Conservation (phyloP, 805 yeast genomes). For the Hanseniaspora occidentalis region DNA sequence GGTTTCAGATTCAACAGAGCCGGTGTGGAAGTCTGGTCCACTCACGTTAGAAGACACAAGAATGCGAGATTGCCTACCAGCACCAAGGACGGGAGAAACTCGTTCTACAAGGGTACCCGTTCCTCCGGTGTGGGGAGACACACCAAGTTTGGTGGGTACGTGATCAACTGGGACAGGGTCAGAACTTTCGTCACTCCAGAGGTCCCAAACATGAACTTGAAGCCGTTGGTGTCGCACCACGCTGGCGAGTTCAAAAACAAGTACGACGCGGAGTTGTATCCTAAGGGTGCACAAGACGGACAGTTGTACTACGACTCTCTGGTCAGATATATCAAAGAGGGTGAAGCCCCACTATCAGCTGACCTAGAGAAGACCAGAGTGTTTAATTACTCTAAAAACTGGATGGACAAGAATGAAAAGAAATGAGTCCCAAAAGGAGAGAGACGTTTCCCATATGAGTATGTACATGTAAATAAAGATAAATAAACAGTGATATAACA, state of each 20-base stretch:
- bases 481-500: background rate
- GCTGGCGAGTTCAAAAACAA: slow-evolving; percentile 56
- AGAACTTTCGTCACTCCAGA: slow-evolving; percentile 81
- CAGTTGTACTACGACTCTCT: slow-evolving; percentile 59
- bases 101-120: slow-evolving; percentile 91
- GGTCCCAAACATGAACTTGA: slow-evolving; percentile 33
- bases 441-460: background rate
- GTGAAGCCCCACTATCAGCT: slow-evolving; percentile 35
- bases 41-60: slow-evolving; percentile 4
- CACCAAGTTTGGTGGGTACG: slow-evolving; percentile 62
- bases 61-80: slow-evolving; percentile 33
- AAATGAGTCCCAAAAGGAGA: slow-evolving; percentile 1
- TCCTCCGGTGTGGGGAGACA: slow-evolving; percentile 85
- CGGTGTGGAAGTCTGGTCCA: slow-evolving; percentile 6
- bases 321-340: slow-evolving; percentile 64
- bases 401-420: slow-evolving; percentile 1
- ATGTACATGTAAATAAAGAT: slow-evolving; percentile 4
- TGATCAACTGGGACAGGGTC: slow-evolving; percentile 73
- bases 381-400: slow-evolving; percentile 1
- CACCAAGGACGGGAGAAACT: slow-evolving; percentile 89
- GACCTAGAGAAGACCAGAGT: slow-evolving; percentile 6
- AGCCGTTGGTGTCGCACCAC: slow-evolving; percentile 67
- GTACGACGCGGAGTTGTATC: slow-evolving; percentile 31
- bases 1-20: slow-evolving; percentile 5
- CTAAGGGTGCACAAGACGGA: slow-evolving; percentile 33